Base-by-base conservation (phyloP, 129 eudicot species). In the Chrysanthemum makinoi region DNA sequence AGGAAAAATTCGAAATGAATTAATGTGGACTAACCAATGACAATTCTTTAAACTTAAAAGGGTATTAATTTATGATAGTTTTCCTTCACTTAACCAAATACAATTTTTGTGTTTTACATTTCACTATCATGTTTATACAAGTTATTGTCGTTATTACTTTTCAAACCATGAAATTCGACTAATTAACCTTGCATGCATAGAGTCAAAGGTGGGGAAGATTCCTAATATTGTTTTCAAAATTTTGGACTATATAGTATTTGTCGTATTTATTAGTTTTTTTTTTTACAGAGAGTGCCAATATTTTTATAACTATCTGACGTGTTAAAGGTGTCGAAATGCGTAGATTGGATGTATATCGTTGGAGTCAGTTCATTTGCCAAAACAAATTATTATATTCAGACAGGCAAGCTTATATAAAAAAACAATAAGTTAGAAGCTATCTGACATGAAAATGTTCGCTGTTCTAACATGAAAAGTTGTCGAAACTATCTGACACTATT, bases 151-250 rank as follows among this genome's bases (percentile, higher is more conserved):
- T 69, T 20, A 33, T 69, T 69, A 69, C 33, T 69, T 69, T 53
- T 16, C 16, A 53, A 52, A 52, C 51, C n/a, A 69, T 4, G 26
- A 19, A 30, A 53, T 30, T 52, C 63, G 18, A 54, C 52, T 24
- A 68, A 33, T 11, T 69, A 54, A 54, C 49, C 62, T 10, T 19
- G 28, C 50, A 9, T 33, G 73, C 48, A n/a, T n/a, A n/a, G 33
- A 69, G 50, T 68, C 59, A 68, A 68, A 67, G 12, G 52, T 68
- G 26, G 72, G 72, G 20, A 51, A 68, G 57, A 66, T 66, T 48
- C 70, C 30, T 46, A 66, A 4, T 0, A 0, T 19, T 48, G 1
- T 13, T 51, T n/a, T 68, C 14, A 49, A 49, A n/a, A 68, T 7
- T 9, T 30, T 69, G 64, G 64, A 54, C 33, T 22, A 22, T 17